Evolutionary conservation across 2,329 filamentous ascomycete species (phyloP).

Genomic region (Paracoccidioides lutzii): DNA sequence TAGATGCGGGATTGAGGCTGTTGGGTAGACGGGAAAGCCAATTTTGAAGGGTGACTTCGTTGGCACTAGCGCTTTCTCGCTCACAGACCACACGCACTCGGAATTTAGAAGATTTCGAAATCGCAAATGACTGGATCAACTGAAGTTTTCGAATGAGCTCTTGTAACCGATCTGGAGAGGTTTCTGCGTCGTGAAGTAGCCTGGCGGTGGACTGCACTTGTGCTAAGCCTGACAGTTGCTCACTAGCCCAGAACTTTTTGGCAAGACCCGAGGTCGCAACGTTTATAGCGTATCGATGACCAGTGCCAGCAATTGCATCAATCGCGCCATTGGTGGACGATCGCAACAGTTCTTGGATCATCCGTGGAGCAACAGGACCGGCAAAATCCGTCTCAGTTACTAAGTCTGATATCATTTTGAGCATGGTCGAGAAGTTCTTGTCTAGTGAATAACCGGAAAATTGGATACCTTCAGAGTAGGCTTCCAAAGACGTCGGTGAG

Average conservation of each 20-base stretch:
- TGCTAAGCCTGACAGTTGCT: constrained; percentile 80
- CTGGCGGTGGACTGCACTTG: constrained; percentile 76
- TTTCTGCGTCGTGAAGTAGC: constrained; percentile 55
- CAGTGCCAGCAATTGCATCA: constrained; percentile 80
- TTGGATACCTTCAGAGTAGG: constrained; percentile 66
- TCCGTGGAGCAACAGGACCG: constrained; percentile 62
- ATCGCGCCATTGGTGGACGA: constrained; percentile 78
- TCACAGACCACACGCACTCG: constrained; percentile 82
- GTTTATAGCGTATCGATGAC: constrained; percentile 73
- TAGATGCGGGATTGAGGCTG: constrained; percentile 23
- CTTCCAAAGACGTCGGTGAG: constrained; percentile 57
- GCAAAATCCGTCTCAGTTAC: constrained; percentile 85
- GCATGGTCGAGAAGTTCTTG: constrained; percentile 81
- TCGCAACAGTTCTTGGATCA: constrained; percentile 77
- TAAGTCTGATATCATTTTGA: constrained; percentile 66
- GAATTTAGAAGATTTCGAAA: constrained; percentile 54
- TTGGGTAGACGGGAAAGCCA: constrained; percentile 55
- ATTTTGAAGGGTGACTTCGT: constrained; percentile 54
- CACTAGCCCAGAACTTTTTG: constrained; percentile 55
- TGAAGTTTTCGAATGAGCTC: constrained; percentile 76
- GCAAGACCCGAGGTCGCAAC: constrained; percentile 73
- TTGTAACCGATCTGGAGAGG: constrained; percentile 53
- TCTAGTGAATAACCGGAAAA: constrained; percentile 82
- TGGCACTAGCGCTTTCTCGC: constrained; percentile 53
- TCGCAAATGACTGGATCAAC: constrained; percentile 64